These are phyloP conservation scores for Capsicum pubescens DNA, from an alignment of 257 asterid genomes.

Conservation along the genomic window DNA sequence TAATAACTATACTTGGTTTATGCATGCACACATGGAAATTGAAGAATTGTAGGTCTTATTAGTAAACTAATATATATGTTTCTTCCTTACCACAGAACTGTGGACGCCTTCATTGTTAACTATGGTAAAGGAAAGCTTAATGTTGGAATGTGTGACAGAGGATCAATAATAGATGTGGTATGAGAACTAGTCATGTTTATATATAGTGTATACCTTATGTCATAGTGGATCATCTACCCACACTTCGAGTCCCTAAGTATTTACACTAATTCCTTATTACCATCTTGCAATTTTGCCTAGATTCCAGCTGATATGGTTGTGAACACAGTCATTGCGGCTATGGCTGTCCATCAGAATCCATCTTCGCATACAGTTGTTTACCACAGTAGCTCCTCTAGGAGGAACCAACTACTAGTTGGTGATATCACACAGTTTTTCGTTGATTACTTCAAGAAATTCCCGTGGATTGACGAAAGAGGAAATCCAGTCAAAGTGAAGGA, in stretches of 20 bases:
- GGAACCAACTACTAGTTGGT: background rate
- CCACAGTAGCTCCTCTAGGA: background rate
- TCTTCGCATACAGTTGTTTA: background rate
- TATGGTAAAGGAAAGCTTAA: constrained; percentile 11
- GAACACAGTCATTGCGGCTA: background rate
- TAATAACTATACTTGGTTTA: background rate
- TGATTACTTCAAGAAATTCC: constrained; percentile 23
- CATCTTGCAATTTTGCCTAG: background rate
- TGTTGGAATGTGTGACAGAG: background rate
- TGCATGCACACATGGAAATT: background rate
- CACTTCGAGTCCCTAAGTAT: background rate
- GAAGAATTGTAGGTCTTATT: background rate
- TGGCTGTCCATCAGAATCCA: background rate
- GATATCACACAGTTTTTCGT: background rate
- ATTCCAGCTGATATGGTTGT: background rate
- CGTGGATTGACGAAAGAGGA: constrained; percentile 27
- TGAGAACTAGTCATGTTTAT: background rate
- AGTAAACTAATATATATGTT: background rate
- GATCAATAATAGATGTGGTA: background rate
- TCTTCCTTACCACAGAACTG: background rate
- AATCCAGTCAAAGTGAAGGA: constrained; percentile 30
- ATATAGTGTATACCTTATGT: background rate
- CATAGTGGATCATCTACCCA: background rate
- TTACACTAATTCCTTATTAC: background rate
- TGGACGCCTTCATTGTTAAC: background rate